These are phyloP conservation scores for Neckera pumila DNA, from an alignment of 225 moss, liverwort and hornwort genomes.

Conservation along the genomic window DNA sequence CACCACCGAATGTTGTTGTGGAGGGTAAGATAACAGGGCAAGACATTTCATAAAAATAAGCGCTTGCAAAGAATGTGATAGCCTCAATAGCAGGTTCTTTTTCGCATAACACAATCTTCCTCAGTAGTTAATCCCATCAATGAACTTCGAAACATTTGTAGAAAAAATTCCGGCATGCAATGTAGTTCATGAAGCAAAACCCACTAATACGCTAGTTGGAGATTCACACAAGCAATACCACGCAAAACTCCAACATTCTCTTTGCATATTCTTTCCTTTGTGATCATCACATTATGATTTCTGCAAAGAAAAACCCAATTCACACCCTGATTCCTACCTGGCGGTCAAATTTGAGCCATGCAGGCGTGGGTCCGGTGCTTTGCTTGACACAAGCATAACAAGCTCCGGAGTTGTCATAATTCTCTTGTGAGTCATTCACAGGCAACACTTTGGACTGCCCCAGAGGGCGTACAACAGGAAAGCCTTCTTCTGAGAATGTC, in stretches of 20 bases:
- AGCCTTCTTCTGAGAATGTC: conserved; percentile 75
- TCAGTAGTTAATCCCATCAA: background rate
- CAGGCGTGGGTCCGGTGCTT: conserved; percentile 51
- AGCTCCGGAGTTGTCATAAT: conserved; percentile 78
- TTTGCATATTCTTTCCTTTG: too few species aligned
- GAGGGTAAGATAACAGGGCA: background rate
- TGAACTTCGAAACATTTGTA: background rate
- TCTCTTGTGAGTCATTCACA: conserved; percentile 67
- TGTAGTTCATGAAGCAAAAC: background rate
- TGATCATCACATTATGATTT: background rate
- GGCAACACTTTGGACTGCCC: conserved; percentile 45
- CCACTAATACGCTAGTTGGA: background rate
- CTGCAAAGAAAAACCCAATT: background rate
- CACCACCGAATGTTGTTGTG: background rate
- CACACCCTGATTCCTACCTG: background rate
- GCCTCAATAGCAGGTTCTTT: background rate
- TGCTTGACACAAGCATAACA: conserved; percentile 79
- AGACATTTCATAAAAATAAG: background rate
- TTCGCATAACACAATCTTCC: background rate
- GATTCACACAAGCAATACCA: background rate
- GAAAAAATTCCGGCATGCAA: background rate
- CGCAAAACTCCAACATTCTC: too few species aligned
- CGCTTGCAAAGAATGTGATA: background rate
- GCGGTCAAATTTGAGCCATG: conserved; percentile 87
- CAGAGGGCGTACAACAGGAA: conserved; percentile 49